Evolutionary conservation across 345 rosid genomes (phyloP).

Genomic region (Linum usitatissimum): DNA sequence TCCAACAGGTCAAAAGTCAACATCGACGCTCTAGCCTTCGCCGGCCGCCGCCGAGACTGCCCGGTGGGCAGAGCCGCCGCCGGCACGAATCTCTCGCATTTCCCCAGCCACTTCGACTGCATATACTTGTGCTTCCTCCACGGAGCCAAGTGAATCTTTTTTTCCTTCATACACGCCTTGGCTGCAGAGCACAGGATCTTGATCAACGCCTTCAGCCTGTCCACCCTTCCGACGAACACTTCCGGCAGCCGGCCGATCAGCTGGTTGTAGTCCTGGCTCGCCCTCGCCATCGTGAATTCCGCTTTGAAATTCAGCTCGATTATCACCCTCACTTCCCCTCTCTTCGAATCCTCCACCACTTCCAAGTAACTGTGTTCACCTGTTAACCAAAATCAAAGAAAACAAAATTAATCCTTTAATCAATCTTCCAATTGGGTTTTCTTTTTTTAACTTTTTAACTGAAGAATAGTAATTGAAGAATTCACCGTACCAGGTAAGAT

Average conservation of each 20-base stretch:
- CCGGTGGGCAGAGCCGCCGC: constrained; percentile 15
- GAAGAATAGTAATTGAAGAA: background rate
- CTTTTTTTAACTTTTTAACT: background rate
- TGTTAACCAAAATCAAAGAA: constrained; percentile 1
- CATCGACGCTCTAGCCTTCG: constrained; percentile 34
- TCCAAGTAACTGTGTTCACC: constrained; percentile 37
- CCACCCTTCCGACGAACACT: constrained; percentile 39
- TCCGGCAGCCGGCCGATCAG: constrained; percentile 31
- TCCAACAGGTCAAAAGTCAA: constrained; percentile 33
- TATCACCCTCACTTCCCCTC: constrained; percentile 31
- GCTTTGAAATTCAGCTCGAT: constrained; percentile 38
- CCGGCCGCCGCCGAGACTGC: constrained; percentile 15
- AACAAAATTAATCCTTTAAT: too few relatives aligned
- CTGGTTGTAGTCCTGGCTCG: constrained; percentile 35
- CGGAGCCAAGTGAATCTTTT: constrained; percentile 50
- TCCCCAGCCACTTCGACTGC: constrained; percentile 45
- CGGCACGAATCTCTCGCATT: constrained; percentile 19
- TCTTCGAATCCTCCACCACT: constrained; percentile 28
- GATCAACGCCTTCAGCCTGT: constrained; percentile 28
- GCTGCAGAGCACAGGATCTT: constrained; percentile 36
- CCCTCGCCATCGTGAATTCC: constrained; percentile 45
- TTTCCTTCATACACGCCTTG: constrained; percentile 48
- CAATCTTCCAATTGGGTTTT: background rate
- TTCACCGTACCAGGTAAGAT: constrained; percentile 53
- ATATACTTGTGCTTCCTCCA: constrained; percentile 50